Evolutionary conservation across 140 eudicot genomes (phyloP).

Genomic region (Stevia rebaudiana): DNA sequence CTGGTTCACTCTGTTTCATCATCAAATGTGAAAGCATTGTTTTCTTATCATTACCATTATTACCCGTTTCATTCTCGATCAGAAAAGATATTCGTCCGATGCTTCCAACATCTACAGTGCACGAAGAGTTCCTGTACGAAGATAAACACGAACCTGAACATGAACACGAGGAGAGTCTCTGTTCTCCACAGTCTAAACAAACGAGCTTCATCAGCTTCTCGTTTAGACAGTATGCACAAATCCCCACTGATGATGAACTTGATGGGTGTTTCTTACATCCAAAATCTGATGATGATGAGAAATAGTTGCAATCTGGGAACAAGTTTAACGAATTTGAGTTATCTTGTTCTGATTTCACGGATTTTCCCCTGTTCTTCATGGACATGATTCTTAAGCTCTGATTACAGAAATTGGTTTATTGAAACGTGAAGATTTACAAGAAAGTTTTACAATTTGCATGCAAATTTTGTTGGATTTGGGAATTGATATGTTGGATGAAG

Average conservation of each 20-base stretch:
- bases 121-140: constrained; percentile 53
- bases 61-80: constrained; percentile 55
- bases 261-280: constrained; percentile 72
- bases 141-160: constrained; percentile 45
- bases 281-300: constrained; percentile 33
- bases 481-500: neutral
- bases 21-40: constrained; percentile 17
- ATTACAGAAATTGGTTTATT: neutral
- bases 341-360: constrained; percentile 29
- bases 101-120: constrained; percentile 48
- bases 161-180: constrained; percentile 64
- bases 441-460: neutral
- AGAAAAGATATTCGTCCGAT: constrained; percentile 65
- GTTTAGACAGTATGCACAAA: constrained; percentile 65
- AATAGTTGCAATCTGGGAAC: constrained; percentile 29
- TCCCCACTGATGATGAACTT: constrained; percentile 48
- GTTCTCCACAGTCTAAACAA: constrained; percentile 82
- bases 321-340: neutral
- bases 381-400: constrained; percentile 12
- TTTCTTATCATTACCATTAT: constrained; percentile 7
- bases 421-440: neutral
- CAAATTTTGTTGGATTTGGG: neutral
- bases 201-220: constrained; percentile 57
- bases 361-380: constrained; percentile 59
- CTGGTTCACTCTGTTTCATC: constrained; percentile 14